Conservation (phyloP, 768 basidiomycete genomes). For the Daedaleopsis sinensis region DNA sequence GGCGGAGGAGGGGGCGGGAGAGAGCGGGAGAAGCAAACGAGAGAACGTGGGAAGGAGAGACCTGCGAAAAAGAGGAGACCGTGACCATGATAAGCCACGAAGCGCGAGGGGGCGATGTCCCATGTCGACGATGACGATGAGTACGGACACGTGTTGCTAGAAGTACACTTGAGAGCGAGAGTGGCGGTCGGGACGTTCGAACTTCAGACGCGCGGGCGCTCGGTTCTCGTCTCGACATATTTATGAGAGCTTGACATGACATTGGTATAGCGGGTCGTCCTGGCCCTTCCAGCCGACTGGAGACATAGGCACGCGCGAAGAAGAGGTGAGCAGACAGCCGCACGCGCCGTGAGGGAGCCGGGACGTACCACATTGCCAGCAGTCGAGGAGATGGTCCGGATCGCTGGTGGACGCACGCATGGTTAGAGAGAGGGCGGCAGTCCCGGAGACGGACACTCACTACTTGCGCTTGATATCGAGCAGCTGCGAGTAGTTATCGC, state of each 20-base stretch:
- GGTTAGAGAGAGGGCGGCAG: not conserved
- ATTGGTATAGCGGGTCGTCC: slow-evolving; percentile 23
- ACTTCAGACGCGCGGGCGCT: not conserved
- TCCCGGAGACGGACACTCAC: slow-evolving; percentile 22
- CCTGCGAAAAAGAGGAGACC: no score
- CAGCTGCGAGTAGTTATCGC: slow-evolving; percentile 35
- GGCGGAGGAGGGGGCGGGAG: no score
- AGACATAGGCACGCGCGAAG: not conserved
- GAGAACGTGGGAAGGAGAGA: no score
- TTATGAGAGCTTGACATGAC: slow-evolving; percentile 23
- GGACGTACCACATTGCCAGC: slow-evolving; percentile 40
- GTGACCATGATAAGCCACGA: no score
- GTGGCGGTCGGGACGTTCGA: no score
- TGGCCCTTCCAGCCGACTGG: slow-evolving; percentile 36
- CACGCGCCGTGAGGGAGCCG: no score
- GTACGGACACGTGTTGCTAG: no score
- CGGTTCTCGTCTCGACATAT: no score
- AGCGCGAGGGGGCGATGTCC: no score
- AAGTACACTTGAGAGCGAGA: no score
- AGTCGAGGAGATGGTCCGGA: slow-evolving; percentile 32
- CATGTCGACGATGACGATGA: no score
- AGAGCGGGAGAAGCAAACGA: no score
- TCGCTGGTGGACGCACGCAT: slow-evolving; percentile 25
- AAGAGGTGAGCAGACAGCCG: not conserved
- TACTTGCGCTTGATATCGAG: slow-evolving; percentile 38